These are phyloP conservation scores for Cystobasidium sp. DNA, from an alignment of 1,284 basidiomycete genomes.

Conservation along the genomic window DNA sequence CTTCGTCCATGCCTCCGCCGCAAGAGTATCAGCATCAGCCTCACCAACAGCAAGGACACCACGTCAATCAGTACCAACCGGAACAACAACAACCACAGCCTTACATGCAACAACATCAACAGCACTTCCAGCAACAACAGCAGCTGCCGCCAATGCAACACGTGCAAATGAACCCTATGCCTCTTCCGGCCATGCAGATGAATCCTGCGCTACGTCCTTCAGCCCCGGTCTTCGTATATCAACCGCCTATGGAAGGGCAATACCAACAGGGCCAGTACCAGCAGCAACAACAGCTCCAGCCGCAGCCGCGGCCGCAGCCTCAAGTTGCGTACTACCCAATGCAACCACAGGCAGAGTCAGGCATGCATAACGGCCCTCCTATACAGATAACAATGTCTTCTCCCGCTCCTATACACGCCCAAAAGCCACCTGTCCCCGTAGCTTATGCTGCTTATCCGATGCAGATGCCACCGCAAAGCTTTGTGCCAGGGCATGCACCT, in stretches of 20 bases:
- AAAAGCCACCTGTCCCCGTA: not conserved
- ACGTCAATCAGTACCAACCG: not conserved
- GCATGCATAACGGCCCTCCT: slow-evolving; percentile 20
- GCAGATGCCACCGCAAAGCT: not conserved
- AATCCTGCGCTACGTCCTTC: slow-evolving; percentile 18
- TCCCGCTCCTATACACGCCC: not conserved
- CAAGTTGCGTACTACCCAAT: slow-evolving; percentile 18
- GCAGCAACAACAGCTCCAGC: slow-evolving; percentile 3
- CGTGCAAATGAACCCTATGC: not conserved
- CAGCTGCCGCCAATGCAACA: not conserved
- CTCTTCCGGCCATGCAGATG: not conserved
- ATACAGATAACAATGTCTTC: slow-evolving; percentile 36
- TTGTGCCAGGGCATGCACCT: not conserved
- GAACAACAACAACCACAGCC: too few species aligned
- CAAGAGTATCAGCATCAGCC: not conserved
- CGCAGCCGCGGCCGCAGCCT: slow-evolving; percentile 3
- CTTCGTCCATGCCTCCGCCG: not conserved
- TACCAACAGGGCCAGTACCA: not conserved
- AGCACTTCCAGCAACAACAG: not conserved
- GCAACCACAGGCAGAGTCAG: not conserved
- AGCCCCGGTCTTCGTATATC: slow-evolving; percentile 36
- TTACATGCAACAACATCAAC: not conserved
- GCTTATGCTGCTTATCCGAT: not conserved
- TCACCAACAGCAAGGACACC: not conserved
- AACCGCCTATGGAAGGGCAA: not conserved